Conservation (phyloP, 1,139 yeast genomes). For the Kazachstania sp. region DNA sequence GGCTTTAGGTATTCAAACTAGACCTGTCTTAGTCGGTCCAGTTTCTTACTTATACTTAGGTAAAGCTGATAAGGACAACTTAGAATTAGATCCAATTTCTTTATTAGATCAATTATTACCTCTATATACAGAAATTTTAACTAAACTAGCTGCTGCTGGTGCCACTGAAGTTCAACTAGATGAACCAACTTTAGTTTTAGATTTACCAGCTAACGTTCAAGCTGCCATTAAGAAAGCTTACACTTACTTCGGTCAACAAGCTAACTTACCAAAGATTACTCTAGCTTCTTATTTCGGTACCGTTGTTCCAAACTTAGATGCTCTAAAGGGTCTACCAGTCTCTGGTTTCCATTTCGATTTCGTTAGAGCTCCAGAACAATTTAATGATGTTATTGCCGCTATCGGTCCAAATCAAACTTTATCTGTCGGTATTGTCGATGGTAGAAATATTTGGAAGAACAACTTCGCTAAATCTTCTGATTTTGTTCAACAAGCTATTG, state of each 20-base stretch:
- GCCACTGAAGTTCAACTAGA: constrained; percentile 93
- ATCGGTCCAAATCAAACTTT: constrained; percentile 62
- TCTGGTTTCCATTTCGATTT: constrained; percentile 95
- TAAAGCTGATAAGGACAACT: constrained; percentile 96
- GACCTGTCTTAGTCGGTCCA: constrained; percentile 96
- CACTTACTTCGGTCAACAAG: constrained; percentile 35
- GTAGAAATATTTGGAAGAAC: constrained; percentile 99
- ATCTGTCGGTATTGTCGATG: constrained; percentile 95
- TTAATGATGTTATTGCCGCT: constrained; percentile 67
- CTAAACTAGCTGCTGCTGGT: constrained; percentile 88
- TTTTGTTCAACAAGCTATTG: constrained; percentile 72
- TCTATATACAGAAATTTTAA: constrained; percentile 80
- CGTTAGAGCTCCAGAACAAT: constrained; percentile 93
- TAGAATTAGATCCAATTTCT: constrained; percentile 87
- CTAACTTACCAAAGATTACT: constrained; percentile 67
- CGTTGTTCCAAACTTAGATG: constrained; percentile 89
- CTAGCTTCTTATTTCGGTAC: constrained; percentile 96
- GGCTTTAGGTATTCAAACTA: constrained; percentile 89
- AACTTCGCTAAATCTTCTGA: constrained; percentile 81
- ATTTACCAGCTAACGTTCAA: constrained; percentile 77
- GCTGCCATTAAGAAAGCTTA: constrained; percentile 82
- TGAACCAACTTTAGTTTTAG: constrained; percentile 94
- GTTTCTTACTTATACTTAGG: constrained; percentile 91
- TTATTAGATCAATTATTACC: constrained; percentile 84
- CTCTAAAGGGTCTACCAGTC: constrained; percentile 85